A percentile compares a stretch with the other conserved stretches of the same genome.
Conservation (phyloP, 148 eudicot genomes). For the Rhododendron mucronatum region DNA sequence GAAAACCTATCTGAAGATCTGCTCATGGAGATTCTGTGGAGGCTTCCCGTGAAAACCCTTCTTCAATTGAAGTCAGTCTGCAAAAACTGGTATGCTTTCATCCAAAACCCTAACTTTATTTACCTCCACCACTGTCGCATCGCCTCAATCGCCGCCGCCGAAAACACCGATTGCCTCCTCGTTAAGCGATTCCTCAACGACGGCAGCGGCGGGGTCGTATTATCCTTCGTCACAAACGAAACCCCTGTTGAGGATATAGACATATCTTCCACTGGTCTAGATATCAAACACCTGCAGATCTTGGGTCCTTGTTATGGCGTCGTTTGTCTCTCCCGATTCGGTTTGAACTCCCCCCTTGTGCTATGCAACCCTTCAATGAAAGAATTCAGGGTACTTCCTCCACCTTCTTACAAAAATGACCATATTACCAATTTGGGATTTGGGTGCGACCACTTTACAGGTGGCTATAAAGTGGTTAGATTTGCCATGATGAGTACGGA, state of each 20-base stretch:
- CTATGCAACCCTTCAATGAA: not conserved
- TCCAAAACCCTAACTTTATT: no score
- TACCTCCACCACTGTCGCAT: no score
- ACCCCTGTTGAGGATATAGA: not conserved
- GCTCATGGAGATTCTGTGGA: no score
- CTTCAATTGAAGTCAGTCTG: no score
- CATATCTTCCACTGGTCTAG: not conserved
- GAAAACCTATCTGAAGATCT: no score
- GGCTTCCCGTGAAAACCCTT: no score
- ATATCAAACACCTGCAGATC: not conserved
- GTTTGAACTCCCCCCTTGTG: not conserved
- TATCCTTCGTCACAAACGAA: not conserved
- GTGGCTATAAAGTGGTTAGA: not conserved
- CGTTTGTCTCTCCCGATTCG: not conserved
- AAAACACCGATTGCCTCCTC: not conserved
- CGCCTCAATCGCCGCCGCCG: not conserved
- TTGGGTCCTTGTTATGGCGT: not conserved
- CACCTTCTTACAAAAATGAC: not conserved
- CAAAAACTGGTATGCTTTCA: no score
- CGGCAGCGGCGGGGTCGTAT: not conserved
- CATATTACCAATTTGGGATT: not conserved
- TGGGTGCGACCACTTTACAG: not conserved
- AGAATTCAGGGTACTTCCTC: not conserved
- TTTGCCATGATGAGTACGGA: not conserved
- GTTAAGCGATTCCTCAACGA: not conserved